Evolutionary conservation across 2,329 filamentous ascomycete genomes (phyloP).

Genomic region (Pezicula carpinea): DNA sequence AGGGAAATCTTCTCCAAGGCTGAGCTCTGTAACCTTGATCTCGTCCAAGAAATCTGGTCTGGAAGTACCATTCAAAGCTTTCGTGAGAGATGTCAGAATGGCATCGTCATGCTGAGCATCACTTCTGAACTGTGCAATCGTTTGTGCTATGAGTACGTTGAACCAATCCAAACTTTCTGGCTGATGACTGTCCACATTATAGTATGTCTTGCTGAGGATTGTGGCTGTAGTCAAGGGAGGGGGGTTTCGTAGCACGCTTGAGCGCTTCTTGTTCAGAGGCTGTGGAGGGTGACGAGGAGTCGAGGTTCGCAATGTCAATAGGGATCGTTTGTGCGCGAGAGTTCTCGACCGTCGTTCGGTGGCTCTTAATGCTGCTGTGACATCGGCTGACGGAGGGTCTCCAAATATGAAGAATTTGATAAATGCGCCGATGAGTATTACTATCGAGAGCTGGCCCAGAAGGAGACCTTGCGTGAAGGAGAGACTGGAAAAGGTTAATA

Average conservation of each 20-base stretch:
- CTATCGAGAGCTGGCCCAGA: slow-evolving; percentile 87
- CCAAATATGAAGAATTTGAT: slow-evolving; percentile 99
- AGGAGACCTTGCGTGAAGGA: slow-evolving; percentile 94
- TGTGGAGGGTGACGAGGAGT: slow-evolving; percentile 31
- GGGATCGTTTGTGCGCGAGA: slow-evolving; percentile 70
- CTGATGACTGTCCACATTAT: slow-evolving; percentile 92
- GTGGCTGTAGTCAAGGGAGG: slow-evolving; percentile 83
- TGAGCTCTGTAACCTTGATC: slow-evolving; percentile 90
- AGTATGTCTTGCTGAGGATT: slow-evolving; percentile 95
- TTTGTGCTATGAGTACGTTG: slow-evolving; percentile 94
- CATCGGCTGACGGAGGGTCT: slow-evolving; percentile 79
- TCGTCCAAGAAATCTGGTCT: slow-evolving; percentile 91
- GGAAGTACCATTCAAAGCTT: slow-evolving; percentile 78
- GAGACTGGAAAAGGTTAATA: slow-evolving; percentile 45
- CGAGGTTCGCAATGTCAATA: slow-evolving; percentile 55
- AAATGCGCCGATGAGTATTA: slow-evolving; percentile 86
- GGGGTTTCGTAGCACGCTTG: slow-evolving; percentile 66
- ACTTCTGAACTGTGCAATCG: slow-evolving; percentile 88
- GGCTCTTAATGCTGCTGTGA: slow-evolving; percentile 70
- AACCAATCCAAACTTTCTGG: slow-evolving; percentile 98
- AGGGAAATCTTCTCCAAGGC: slow-evolving; percentile 91
- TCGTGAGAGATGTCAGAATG: slow-evolving; percentile 79
- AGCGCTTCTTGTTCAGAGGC: slow-evolving; percentile 57
- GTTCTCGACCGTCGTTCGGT: slow-evolving; percentile 70
- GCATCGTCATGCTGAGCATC: slow-evolving; percentile 90